Base-by-base conservation (phyloP, 83 land plant species). In the Diphasiastrum complanatum region DNA sequence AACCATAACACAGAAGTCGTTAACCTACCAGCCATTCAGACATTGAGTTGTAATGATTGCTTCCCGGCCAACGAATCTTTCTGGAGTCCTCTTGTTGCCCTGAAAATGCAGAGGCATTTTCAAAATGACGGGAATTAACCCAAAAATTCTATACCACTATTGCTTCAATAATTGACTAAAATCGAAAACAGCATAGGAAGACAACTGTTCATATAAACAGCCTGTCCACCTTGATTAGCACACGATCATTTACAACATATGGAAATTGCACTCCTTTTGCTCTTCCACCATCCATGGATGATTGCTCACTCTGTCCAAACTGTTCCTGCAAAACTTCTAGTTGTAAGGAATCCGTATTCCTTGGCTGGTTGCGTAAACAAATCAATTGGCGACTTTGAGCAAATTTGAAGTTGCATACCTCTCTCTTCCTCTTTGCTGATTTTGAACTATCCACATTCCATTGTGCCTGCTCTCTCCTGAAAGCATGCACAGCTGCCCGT, bases 1-100 rank as follows among this genome's bases (percentile, higher is more conserved):
- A 19, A 2, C 26, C 16, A n/a, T 26, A 25, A 2, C 8, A 62
- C 29, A 50, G 1, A 25, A 34, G n/a, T 10, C 18, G 6, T 19
- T 33, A 18, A 6, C 24, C 18, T 69, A 91, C 97, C 97, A 91
- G 74, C 97, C 97, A 75, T 91, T 91, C 45, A 91, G 65, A 75
- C 97, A 91, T 58, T 91, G 97, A 47, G 89, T 80, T 36, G 95
- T 87, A 6, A 91, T 84, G 68, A 84, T 77, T 63, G 97, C 95
- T 67, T 81, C 84, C n/a, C 97, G 84, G 47, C 97, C 97, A 65
- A 91, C 97, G 76, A 91, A 87, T 2, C 89, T 80, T 34, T 81
- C 81, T 1, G 97, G 97, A 40, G 97, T 91, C 49, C 97, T 77
- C 67, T 91, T 91, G 78, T 91, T 91, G 43, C 97, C 97, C 97